These are phyloP conservation scores for Boletus tylopilopsis DNA, from an alignment of 768 basidiomycete genomes.

Conservation along the genomic window DNA sequence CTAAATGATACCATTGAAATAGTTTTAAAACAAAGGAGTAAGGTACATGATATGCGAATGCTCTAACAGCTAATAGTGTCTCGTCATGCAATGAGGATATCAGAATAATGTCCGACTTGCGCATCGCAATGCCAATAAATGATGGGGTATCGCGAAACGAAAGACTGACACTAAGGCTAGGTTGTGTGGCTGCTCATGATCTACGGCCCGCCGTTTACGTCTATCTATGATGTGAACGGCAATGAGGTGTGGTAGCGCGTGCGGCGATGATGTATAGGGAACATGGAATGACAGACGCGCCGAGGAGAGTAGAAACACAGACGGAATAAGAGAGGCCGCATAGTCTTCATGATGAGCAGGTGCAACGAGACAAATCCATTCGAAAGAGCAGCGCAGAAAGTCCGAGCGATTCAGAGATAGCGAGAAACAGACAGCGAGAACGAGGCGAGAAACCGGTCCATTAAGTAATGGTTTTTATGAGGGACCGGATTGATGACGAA, in stretches of 20 bases:
- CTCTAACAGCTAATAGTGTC: conserved; percentile 61
- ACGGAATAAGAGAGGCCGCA: conserved; percentile 41
- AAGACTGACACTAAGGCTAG: conserved; percentile 40
- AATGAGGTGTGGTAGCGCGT: conserved; percentile 27
- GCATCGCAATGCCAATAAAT: conserved; percentile 43
- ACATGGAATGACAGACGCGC: conserved; percentile 26
- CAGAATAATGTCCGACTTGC: conserved; percentile 44
- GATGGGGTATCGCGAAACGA: conserved; percentile 52
- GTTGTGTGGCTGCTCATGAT: conserved; percentile 43
- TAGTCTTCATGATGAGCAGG: conserved; percentile 45
- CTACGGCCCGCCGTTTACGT: conserved; percentile 42
- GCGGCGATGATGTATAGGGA: conserved; percentile 6
- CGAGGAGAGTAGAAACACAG: conserved; percentile 36
- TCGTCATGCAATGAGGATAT: conserved; percentile 48
- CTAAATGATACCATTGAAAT: too few species aligned
- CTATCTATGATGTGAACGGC: conserved; percentile 37
- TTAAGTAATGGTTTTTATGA: conserved; percentile 26
- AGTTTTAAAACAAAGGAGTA: conserved; percentile 34
- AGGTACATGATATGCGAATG: conserved; percentile 57
- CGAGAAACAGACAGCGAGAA: conserved; percentile 27
- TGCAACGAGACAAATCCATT: conserved; percentile 55
- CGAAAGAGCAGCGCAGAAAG: conserved; percentile 61
- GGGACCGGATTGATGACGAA: conserved; percentile 15
- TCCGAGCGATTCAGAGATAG: conserved; percentile 36
- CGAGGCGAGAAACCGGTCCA: conserved; percentile 11